A percentile compares a stretch with the other conserved stretches of the same genome.
Conservation (phyloP, 2,329 filamentous ascomycete species). For the Colletotrichum siamense region DNA sequence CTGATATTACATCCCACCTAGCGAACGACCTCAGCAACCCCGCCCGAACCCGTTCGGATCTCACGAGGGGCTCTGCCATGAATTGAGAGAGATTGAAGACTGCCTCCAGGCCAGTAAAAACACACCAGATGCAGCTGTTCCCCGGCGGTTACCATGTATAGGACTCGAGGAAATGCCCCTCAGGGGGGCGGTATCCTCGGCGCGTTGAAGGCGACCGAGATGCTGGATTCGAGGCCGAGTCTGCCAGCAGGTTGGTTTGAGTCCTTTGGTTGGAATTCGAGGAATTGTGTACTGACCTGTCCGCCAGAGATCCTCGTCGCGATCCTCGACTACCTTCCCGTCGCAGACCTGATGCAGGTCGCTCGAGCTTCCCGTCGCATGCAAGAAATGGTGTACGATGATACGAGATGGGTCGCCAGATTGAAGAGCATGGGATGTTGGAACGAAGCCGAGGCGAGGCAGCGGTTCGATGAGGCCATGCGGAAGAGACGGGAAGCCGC, state of each 20-base stretch:
- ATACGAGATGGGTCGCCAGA: slow-evolving; percentile 90
- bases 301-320: slow-evolving; percentile 79
- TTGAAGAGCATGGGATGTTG: slow-evolving; percentile 88
- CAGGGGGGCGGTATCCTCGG: slow-evolving; percentile 67
- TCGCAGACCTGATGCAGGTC: slow-evolving; percentile 84
- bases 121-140: neutral
- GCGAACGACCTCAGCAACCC: neutral
- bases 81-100: neutral
- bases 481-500: slow-evolving; percentile 63
- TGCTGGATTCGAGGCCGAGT: slow-evolving; percentile 78
- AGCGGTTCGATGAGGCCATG: slow-evolving; percentile 77
- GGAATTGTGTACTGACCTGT: neutral
- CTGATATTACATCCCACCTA: slow-evolving; percentile 5
- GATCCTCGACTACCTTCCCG: slow-evolving; percentile 88
- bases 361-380: slow-evolving; percentile 85
- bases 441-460: slow-evolving; percentile 87
- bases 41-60: neutral
- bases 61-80: neutral
- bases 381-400: slow-evolving; percentile 98
- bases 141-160: slow-evolving; percentile 42
- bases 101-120: neutral
- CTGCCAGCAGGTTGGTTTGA: slow-evolving; percentile 77
- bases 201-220: slow-evolving; percentile 79
- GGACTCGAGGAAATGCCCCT: slow-evolving; percentile 45
- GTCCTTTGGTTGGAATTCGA: neutral